Percentiles rank a stretch among this genome's conserved stretches.
Evolutionary conservation across 768 basidiomycete genomes (phyloP).

Genomic region (Naganishia kalamii): DNA sequence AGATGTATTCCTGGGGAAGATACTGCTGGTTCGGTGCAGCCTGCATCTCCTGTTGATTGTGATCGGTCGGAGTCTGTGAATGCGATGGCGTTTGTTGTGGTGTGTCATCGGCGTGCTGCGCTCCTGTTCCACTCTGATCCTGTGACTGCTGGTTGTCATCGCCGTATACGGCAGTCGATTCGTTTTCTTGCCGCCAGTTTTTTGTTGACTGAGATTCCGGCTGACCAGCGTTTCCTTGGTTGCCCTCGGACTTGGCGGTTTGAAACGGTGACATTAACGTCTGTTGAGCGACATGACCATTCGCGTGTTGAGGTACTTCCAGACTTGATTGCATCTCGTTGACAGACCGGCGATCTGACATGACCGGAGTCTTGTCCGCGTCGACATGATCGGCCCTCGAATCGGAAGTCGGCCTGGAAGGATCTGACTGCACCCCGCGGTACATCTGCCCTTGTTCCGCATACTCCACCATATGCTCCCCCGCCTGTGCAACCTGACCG

Average conservation of each 20-base stretch:
- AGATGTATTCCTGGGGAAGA: not conserved
- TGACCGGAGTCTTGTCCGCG: conserved; percentile 16
- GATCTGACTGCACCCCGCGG: not conserved
- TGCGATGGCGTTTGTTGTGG: conserved; percentile 14
- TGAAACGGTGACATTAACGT: conserved; percentile 12
- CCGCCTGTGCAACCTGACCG: not conserved
- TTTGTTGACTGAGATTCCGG: not conserved
- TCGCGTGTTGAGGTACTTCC: not conserved
- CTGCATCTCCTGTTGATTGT: not conserved
- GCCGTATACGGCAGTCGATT: not conserved
- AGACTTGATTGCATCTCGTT: conserved; percentile 3
- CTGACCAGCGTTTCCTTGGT: not conserved
- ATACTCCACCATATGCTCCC: conserved; percentile 1
- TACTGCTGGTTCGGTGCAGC: not conserved
- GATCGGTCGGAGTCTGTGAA: conserved; percentile 7
- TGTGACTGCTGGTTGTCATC: not conserved
- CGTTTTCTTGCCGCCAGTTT: not conserved
- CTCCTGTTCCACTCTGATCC: not conserved
- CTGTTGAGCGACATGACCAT: not conserved
- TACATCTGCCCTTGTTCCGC: conserved; percentile 8
- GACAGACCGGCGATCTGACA: conserved; percentile 10
- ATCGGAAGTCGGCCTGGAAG: not conserved
- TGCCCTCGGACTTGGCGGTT: not conserved
- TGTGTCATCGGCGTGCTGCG: not conserved
- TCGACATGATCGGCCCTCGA: not conserved